phyloP scores from a whole-genome alignment of 148 eudicot species.

The Linanthus parryae region DNA sequence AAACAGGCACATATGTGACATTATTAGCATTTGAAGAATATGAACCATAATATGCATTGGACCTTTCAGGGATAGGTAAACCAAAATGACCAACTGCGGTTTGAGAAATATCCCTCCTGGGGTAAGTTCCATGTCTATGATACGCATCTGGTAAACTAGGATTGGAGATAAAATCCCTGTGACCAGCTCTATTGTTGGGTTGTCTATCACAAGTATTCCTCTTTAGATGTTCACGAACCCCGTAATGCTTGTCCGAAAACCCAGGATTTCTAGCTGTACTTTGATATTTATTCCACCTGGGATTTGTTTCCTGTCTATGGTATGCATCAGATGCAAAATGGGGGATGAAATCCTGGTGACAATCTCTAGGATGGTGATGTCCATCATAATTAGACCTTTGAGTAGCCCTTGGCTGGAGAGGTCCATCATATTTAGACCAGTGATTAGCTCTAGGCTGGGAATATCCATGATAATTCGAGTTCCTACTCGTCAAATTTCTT shows the following conservation, averaged over 20 bases:
- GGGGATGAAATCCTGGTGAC: constrained; percentile 1
- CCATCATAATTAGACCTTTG: constrained; percentile 1
- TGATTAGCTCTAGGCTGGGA: too few species aligned
- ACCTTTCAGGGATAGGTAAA: neutral
- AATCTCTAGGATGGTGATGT: neutral
- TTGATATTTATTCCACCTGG: neutral
- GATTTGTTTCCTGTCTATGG: constrained; percentile 1
- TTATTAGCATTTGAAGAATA: neutral
- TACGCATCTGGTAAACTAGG: constrained; percentile 1
- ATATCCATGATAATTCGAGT: too few species aligned
- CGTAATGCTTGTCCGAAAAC: too few species aligned
- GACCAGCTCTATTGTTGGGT: neutral
- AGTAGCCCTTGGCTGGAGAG: neutral
- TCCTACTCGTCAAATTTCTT: too few species aligned
- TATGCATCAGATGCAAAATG: constrained; percentile 2
- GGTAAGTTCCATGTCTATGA: constrained; percentile 5
- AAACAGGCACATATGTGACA: constrained; percentile 1
- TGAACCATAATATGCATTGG: neutral
- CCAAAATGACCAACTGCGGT: neutral
- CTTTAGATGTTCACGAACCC: too few species aligned
- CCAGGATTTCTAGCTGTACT: too few species aligned
- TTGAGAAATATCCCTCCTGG: neutral
- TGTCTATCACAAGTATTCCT: neutral
- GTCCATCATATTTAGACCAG: neutral
- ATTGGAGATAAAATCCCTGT: constrained; percentile 5